A percentile compares a stretch with the other conserved stretches of the same genome.
Conservation (phyloP, 257 asterid species). For the Scutellaria minor region DNA sequence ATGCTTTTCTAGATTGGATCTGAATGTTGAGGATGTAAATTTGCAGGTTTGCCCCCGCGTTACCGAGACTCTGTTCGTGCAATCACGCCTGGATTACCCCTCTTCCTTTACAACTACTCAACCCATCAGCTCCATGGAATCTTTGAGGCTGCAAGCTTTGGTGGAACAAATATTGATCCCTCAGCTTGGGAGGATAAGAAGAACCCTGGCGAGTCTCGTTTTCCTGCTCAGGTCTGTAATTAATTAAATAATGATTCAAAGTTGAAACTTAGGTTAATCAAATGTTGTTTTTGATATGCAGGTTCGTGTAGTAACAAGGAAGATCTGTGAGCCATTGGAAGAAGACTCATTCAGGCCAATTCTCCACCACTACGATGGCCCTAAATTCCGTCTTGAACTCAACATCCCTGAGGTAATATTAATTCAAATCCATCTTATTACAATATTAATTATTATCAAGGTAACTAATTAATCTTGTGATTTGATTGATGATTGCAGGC, state of each 20-base stretch:
- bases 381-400: conserved; percentile 94
- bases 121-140: conserved; percentile 96
- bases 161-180: conserved; percentile 92
- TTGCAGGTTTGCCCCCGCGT: conserved; percentile 90
- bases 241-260: too few species aligned
- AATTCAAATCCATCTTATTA: too few species aligned
- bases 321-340: conserved; percentile 85
- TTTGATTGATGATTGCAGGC: conserved; percentile 56
- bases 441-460: not conserved
- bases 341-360: conserved; percentile 97
- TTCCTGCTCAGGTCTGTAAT: conserved; percentile 87
- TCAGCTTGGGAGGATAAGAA: conserved; percentile 99
- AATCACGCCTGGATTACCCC: conserved; percentile 90
- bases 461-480: not conserved
- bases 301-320: conserved; percentile 86
- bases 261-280: too few species aligned
- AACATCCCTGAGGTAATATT: conserved; percentile 79
- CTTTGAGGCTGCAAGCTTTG: conserved; percentile 98
- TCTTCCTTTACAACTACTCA: conserved; percentile 89
- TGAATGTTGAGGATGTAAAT: not conserved
- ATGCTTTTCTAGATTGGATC: too few species aligned
- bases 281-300: conserved; percentile 22
- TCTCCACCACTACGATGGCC: conserved; percentile 97
- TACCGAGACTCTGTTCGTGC: conserved; percentile 91
- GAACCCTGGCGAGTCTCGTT: conserved; percentile 85